Evolutionary conservation across 2,329 filamentous ascomycete genomes (phyloP), one percentile per base, ranked within the genome.

Genomic region (Akanthomyces uredinophilus): DNA sequence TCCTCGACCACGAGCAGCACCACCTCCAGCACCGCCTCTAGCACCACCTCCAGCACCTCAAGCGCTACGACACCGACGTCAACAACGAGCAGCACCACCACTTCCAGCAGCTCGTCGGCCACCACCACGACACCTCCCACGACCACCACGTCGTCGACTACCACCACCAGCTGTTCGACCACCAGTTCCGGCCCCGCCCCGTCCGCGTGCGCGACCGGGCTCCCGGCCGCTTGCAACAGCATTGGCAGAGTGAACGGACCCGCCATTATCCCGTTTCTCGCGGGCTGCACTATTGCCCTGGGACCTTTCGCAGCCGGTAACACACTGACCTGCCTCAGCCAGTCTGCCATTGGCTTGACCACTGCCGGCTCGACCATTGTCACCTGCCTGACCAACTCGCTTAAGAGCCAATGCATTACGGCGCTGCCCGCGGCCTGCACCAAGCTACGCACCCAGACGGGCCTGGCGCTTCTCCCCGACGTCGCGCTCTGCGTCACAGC

Each of bases 401-500:
- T 64, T 18, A 32, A 29, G 11, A 46, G 37, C 5, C 18, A 44
- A 2, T 65, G 64, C 44, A 65, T 65, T 16, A 27, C 47, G 1
- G 24, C 47, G 3, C 58, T 65, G 16, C 64, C 64, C 8, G 11
- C 27, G 2, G 22, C 27, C 2, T 65, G 64, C 24, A 47, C 60
- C 16, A 60, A 32, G 16, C 22, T 59, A 16, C 5, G 24, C 24
- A 51, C 44, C 3, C 32, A 50, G 32, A 41, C 32, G 5, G 56
- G 56, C 5, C 46, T 51, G 16, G 32, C 44, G 4, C 56, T 59
- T 18, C 16, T 59, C 27, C 27, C 49, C 10, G 41, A 58, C 18
- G 24, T 58, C 2, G 51, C 53, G 10, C 22, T 53, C 20, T 65
- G 64, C 35, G 51, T 51, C 18, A n/a, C 55, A 3, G 62, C 62